Evolutionary conservation across 192 early-diverging fungal species (phyloP).

Genomic region (Backusella mclennaniae): DNA sequence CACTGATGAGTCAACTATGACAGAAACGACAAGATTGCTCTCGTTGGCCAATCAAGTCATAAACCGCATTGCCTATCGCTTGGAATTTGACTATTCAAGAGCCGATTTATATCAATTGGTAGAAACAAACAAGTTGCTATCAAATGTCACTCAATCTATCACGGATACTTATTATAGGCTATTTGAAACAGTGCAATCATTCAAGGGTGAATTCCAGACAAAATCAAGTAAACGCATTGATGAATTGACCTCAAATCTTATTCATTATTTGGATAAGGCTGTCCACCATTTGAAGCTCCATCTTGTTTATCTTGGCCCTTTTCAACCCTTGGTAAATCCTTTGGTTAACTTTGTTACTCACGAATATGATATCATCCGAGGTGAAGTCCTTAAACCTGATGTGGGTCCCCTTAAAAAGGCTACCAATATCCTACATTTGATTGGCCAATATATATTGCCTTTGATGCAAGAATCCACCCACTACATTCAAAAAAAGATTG

Average conservation of each 20-base stretch:
- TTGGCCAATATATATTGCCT: slow-evolving; percentile 48
- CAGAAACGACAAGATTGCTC: slow-evolving; percentile 22
- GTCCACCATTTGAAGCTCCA: slow-evolving; percentile 42
- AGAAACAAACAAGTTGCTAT: slow-evolving; percentile 25
- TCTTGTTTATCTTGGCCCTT: slow-evolving; percentile 33
- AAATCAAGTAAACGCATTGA: slow-evolving; percentile 9
- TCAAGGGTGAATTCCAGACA: background rate
- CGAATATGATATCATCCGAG: slow-evolving; percentile 44
- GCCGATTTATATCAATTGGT: slow-evolving; percentile 18
- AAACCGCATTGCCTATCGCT: slow-evolving; percentile 14
- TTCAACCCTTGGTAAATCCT: slow-evolving; percentile 44
- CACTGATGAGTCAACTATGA: slow-evolving; percentile 19
- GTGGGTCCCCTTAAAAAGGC: slow-evolving; percentile 50
- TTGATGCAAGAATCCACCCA: slow-evolving; percentile 41
- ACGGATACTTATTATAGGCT: slow-evolving; percentile 2
- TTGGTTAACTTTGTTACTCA: slow-evolving; percentile 45
- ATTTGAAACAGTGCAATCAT: background rate
- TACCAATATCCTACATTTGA: slow-evolving; percentile 46
- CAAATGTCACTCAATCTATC: slow-evolving; percentile 11
- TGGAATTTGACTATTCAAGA: slow-evolving; percentile 15
- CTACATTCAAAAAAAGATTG: slow-evolving; percentile 37
- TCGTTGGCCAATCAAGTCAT: slow-evolving; percentile 22
- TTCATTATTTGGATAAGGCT: slow-evolving; percentile 35
- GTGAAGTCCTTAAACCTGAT: slow-evolving; percentile 42
- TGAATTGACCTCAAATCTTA: slow-evolving; percentile 19